Base-by-base conservation (phyloP, 2,329 filamentous ascomycete genomes). In the Fusarium veterinarium region DNA sequence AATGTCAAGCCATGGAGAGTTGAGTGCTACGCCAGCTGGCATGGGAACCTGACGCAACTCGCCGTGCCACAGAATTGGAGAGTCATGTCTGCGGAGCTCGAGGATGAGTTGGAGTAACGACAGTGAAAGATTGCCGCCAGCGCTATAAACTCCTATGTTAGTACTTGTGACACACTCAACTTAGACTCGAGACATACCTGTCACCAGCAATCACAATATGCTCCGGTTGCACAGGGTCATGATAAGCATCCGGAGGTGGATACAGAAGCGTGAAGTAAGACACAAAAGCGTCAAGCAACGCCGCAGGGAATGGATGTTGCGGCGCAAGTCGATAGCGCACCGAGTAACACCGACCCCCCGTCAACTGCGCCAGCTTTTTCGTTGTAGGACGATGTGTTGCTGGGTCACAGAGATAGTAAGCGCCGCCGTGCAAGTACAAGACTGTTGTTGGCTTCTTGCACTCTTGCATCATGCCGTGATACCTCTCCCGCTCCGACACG, bases 341-440 rank as follows among this genome's bases (percentile, higher is more conserved):
- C 35, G 88, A 91, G 81, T 93, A 93, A 42, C 90, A 90, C 11
- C 92, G 86, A 5, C 93, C 92, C 30, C 88, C 87, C 1, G 89
- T 91, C 63, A 91, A 79, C 77, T 91, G 90, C 28, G 92, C 92
- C 19, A 95, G 82, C 57, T 86, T 88, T 65, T 88, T 88, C 23
- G 86, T 86, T 1, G 87, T 81, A 0, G 84, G 79, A 6, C 93
- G 88, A 76, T 94, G 91, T 0, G 90, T 91, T 3, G 86, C 81
- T 20, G 93, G 93, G 75, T 95, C 93, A 76, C 92, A 86, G 33
- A 94, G 86, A 72, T 86, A 94, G 82, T 92, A 93, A 8, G 91
- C 93, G 59, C 93, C 93, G 69, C 93, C 92, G 80, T 95, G 92
- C 75, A 95, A 88, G 80, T 93, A 95, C 25, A 95, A 83, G 0